Evolutionary conservation across 352 stramenopile genomes (phyloP).

Genomic region (Phytophthora niederhauseri): DNA sequence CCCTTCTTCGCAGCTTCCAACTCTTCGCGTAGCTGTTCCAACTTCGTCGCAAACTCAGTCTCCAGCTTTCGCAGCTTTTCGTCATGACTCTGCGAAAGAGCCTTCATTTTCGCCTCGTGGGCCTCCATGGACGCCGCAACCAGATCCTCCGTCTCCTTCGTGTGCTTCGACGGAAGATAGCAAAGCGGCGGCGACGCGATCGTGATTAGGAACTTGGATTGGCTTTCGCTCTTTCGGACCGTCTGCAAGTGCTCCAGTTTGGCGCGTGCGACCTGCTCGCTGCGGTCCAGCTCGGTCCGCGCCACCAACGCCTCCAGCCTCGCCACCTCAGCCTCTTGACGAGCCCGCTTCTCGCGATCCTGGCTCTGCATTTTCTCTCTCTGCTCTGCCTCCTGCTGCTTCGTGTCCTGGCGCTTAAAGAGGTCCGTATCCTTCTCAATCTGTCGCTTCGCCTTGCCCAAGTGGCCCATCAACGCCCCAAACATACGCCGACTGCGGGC

Average conservation of each 20-base stretch:
- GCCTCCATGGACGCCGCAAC: constrained; percentile 73
- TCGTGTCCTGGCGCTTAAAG: constrained; percentile 74
- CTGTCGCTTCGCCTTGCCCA: constrained; percentile 79
- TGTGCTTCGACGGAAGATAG: constrained; percentile 76
- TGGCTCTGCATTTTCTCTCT: constrained; percentile 75
- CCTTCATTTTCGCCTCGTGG: constrained; percentile 65
- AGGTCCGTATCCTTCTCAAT: constrained; percentile 80
- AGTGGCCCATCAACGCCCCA: constrained; percentile 78
- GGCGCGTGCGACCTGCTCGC: constrained; percentile 53
- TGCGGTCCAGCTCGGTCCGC: constrained; percentile 53
- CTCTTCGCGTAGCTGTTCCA: constrained; percentile 54
- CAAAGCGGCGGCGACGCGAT: constrained; percentile 72
- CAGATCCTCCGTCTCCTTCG: constrained; percentile 78
- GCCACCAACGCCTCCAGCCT: constrained; percentile 55
- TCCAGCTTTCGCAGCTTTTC: constrained; percentile 60
- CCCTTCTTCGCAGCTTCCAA: constrained; percentile 43
- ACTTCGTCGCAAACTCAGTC: constrained; percentile 48
- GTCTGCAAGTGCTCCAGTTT: constrained; percentile 72
- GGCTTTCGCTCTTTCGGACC: constrained; percentile 43
- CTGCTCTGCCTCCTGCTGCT: constrained; percentile 65
- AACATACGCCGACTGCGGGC: constrained; percentile 83
- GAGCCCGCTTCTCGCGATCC: constrained; percentile 48
- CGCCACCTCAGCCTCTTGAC: constrained; percentile 38
- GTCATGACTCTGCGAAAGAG: constrained; percentile 45
- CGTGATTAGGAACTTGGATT: constrained; percentile 73